Base-by-base conservation (phyloP, 805 yeast genomes). In the Grigorovia yakushimaensis region DNA sequence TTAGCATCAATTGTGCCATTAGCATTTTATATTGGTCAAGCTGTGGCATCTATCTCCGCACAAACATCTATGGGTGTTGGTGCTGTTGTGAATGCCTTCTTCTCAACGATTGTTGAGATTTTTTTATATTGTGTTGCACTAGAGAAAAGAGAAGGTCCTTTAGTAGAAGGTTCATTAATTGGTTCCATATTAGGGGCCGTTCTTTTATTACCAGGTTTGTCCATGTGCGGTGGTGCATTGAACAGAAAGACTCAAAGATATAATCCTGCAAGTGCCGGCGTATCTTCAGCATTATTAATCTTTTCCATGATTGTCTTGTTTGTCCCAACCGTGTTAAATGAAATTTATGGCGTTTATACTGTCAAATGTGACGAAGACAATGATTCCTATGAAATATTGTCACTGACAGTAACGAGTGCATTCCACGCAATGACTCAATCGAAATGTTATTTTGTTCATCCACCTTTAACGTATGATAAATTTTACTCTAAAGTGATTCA, bases 31-130 rank as follows among this genome's bases (percentile, higher is more conserved):
- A 89, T 93, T 56, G 98, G 98, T 3, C 98, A 91, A 66, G 98
- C 98, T 5, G 98, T 93, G n/a, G 98, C 98, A 0, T 89, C 98
- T 2, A 93, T 93, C 49, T 85, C 96, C 6, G 98, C 98, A 0
- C 98, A 93, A 68, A 87, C 97, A 0, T 89, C 97, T 0, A 93
- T 93, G 98, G 97, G 98, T 24, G 81, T 93, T 50, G 98, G 98
- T 70, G 98, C 98, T 1, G 96, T 89, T 0, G 88, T 93, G 57
- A 93, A 93, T 64, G 98, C 98, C 0, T 91, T 93, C 59, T 93
- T 93, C 73, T 89, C 98, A 1, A 89, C 98, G 0, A 76, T 93
- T 44, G 98, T 93, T 6, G 98, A 93, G 63, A 84, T 93, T 8
- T 93, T 82, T 64, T 69, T 91, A 43, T 93, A 93, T 64, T 83